A percentile compares a stretch with the other conserved stretches of the same genome.
phyloP scores from a whole-genome alignment of 2,329 filamentous ascomycete genomes.

The Monosporascus sp. region DNA sequence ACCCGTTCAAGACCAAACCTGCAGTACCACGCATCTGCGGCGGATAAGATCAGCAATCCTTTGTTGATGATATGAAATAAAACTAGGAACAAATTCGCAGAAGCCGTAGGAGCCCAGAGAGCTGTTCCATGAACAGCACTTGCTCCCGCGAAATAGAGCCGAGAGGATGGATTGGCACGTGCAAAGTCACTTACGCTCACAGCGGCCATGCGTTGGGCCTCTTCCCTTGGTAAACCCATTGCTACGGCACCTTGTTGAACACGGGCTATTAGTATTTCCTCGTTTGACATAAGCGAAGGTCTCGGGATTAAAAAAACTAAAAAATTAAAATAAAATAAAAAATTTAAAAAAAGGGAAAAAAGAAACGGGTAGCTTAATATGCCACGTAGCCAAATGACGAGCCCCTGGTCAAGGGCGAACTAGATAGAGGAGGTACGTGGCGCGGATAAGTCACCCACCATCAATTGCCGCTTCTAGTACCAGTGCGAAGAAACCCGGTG shows the following conservation, averaged over 20 bases:
- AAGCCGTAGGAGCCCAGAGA: no score
- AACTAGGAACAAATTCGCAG: no score
- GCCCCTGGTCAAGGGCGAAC: not conserved
- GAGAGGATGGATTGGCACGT: not conserved
- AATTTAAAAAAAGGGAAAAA: no score
- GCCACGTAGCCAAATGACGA: no score
- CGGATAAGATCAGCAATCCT: not conserved
- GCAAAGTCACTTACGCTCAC: conserved; percentile 43
- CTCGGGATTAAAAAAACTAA: not conserved
- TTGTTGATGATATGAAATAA: no score
- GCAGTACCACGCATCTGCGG: conserved; percentile 62
- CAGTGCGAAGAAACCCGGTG: conserved; percentile 70
- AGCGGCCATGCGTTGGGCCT: conserved; percentile 71
- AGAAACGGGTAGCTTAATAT: no score
- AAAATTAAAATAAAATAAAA: not conserved
- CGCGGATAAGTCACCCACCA: conserved; percentile 24
- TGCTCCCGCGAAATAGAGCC: not conserved
- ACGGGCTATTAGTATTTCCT: not conserved
- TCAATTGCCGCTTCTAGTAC: conserved; percentile 72
- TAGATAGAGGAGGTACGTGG: not conserved
- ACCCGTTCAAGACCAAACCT: conserved; percentile 58
- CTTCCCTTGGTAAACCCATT: conserved; percentile 67
- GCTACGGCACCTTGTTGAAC: conserved; percentile 53
- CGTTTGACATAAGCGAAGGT: not conserved
- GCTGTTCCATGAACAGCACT: not conserved